phyloP scores from a whole-genome alignment of 2,329 filamentous ascomycete genomes.

The Sclerotinia sclerotiorum region DNA sequence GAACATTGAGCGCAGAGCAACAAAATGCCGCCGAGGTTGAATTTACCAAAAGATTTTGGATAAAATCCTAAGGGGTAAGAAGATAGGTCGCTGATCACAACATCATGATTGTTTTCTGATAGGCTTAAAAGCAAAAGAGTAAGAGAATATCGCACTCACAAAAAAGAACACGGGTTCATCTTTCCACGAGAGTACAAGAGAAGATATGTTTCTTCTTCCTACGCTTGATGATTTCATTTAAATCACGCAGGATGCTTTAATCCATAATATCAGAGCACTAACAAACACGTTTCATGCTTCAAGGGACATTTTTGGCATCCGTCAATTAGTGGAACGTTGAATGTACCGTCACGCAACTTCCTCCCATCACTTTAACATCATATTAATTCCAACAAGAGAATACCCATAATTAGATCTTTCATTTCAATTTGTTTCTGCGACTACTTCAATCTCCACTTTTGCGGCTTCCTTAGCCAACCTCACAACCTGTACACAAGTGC shows the following conservation, averaged over 20 bases:
- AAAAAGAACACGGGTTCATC: not conserved
- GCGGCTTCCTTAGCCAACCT: slow-evolving; percentile 18
- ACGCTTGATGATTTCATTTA: no score
- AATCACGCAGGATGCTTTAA: not conserved
- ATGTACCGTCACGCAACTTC: not conserved
- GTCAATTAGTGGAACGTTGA: not conserved
- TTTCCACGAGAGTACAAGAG: no score
- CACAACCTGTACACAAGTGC: slow-evolving; percentile 19
- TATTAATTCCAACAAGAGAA: no score
- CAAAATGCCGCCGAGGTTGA: slow-evolving; percentile 26
- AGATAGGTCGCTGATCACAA: not conserved
- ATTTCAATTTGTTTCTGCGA: slow-evolving; percentile 22
- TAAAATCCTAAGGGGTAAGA: not conserved
- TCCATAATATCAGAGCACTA: not conserved
- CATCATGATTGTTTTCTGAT: not conserved
- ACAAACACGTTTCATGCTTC: not conserved
- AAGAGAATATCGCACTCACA: not conserved
- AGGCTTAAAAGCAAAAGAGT: not conserved
- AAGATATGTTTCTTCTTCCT: not conserved
- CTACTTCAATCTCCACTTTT: slow-evolving; percentile 19
- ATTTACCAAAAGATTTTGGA: slow-evolving; percentile 16
- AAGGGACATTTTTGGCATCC: not conserved
- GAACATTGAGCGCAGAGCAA: slow-evolving; percentile 23
- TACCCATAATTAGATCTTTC: not conserved
- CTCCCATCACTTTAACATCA: not conserved